A percentile compares a stretch with the other conserved stretches of the same genome.
phyloP scores from a whole-genome alignment of 2,329 filamentous ascomycete genomes.

The Cladophialophora psammophila region DNA sequence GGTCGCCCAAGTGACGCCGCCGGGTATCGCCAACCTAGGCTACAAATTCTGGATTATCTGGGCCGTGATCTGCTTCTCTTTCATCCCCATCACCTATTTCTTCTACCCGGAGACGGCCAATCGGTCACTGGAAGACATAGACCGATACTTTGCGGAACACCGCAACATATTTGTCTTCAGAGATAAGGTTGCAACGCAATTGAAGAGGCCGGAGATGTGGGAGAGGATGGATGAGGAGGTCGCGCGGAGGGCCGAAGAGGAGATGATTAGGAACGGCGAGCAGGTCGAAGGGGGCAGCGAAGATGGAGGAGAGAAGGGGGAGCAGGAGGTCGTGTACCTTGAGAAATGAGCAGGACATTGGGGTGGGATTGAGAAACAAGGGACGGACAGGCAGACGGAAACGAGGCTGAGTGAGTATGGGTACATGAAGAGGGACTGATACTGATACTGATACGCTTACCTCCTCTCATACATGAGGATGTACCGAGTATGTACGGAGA shows the following conservation, averaged over 20 bases:
- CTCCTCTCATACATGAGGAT: too few relatives aligned
- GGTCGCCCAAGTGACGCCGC: slow-evolving; percentile 46
- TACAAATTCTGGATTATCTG: slow-evolving; percentile 46
- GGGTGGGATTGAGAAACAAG: neutral
- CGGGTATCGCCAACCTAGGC: slow-evolving; percentile 44
- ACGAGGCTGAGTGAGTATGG: too few relatives aligned
- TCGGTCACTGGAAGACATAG: slow-evolving; percentile 45
- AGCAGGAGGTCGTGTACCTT: slow-evolving; percentile 25
- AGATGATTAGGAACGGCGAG: slow-evolving; percentile 26
- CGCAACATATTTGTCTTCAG: slow-evolving; percentile 36
- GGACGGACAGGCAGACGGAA: neutral
- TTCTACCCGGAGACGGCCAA: slow-evolving; percentile 47
- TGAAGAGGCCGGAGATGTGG: slow-evolving; percentile 34
- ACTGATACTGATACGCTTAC: too few relatives aligned
- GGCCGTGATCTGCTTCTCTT: slow-evolving; percentile 42
- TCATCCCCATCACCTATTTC: slow-evolving; percentile 44
- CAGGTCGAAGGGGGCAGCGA: slow-evolving; percentile 12
- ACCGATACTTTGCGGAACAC: slow-evolving; percentile 43
- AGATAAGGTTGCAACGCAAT: slow-evolving; percentile 37
- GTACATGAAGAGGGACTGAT: too few relatives aligned
- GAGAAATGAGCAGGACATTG: slow-evolving; percentile 20
- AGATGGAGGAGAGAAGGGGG: slow-evolving; percentile 16
- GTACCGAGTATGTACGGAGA: too few relatives aligned
- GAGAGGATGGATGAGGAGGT: slow-evolving; percentile 33
- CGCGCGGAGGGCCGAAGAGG: slow-evolving; percentile 24